Evolutionary conservation across 1,284 basidiomycete species (phyloP).

Genomic region (Puccinia coronata): DNA sequence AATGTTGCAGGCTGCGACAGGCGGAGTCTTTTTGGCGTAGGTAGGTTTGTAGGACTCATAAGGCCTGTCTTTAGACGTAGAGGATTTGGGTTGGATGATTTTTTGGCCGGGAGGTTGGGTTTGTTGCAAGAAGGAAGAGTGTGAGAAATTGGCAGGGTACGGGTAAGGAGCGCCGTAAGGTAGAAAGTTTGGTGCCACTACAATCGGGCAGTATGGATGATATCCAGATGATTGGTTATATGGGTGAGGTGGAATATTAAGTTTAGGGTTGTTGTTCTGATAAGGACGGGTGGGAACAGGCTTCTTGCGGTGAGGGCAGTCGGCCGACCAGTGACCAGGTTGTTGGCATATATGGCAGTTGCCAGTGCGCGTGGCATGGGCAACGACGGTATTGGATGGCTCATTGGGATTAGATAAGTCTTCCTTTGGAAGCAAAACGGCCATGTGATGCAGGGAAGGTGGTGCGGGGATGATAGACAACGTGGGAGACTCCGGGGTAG

Average conservation of each 20-base stretch:
- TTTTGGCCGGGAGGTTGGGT: no score
- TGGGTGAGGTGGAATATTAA: neutral
- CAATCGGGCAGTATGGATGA: neutral
- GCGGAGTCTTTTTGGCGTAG: neutral
- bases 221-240: no score
- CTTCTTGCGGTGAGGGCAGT: neutral
- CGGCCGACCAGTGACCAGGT: neutral
- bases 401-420: no score
- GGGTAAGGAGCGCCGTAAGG: neutral
- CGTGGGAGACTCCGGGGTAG: no score
- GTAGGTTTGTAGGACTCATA: slow-evolving; percentile 5
- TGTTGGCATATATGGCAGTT: neutral
- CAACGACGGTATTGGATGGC: no score
- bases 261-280: no score
- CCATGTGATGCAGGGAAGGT: neutral
- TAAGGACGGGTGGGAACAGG: no score
- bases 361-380: neutral
- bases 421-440: no score
- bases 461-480: neutral
- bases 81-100: no score
- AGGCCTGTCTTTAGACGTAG: no score
- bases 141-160: neutral
- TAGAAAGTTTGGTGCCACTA: neutral
- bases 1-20: neutral
- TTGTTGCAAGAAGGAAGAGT: no score